These are phyloP conservation scores for Simmondsia chinensis DNA, from an alignment of 148 eudicot genomes.

Conservation along the genomic window DNA sequence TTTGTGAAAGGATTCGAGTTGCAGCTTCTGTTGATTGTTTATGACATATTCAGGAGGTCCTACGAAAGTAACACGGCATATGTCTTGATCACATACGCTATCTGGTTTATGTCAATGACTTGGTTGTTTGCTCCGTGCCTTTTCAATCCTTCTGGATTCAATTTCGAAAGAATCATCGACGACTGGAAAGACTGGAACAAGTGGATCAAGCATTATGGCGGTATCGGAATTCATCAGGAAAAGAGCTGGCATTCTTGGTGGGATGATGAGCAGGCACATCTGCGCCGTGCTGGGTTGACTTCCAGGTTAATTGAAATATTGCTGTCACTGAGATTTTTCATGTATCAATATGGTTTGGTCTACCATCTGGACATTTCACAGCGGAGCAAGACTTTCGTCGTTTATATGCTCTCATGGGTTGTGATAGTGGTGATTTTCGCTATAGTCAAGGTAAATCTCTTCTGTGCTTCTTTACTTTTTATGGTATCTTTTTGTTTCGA, in stretches of 20 bases:
- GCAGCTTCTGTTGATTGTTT: conserved; percentile 56
- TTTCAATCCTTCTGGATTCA: conserved; percentile 87
- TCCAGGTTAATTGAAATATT: conserved; percentile 65
- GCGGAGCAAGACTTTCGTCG: conserved; percentile 56
- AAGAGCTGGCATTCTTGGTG: conserved; percentile 99
- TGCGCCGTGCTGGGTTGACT: conserved; percentile 40
- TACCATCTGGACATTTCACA: conserved; percentile 86
- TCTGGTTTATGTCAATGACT: conserved; percentile 89
- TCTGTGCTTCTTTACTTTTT: no score
- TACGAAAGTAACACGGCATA: conserved; percentile 67
- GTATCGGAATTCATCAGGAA: conserved; percentile 82
- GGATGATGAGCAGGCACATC: conserved; percentile 81
- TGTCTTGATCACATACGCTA: conserved; percentile 66
- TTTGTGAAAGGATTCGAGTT: conserved; percentile 91
- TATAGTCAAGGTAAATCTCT: conserved; percentile 63
- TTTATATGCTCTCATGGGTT: conserved; percentile 88
- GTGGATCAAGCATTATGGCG: conserved; percentile 88
- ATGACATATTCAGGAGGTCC: conserved; percentile 64
- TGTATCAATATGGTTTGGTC: conserved; percentile 94
- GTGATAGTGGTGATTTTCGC: conserved; percentile 67
- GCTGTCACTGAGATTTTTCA: conserved; percentile 68
- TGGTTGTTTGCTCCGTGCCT: conserved; percentile 97
- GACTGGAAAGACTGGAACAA: conserved; percentile 97
- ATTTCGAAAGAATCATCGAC: conserved; percentile 83
- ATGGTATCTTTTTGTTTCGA: no score